Percentiles rank a stretch among this genome's conserved stretches.
Conservation (phyloP, 2,329 filamentous ascomycete species). For the Pseudocercospora macadamiae region DNA sequence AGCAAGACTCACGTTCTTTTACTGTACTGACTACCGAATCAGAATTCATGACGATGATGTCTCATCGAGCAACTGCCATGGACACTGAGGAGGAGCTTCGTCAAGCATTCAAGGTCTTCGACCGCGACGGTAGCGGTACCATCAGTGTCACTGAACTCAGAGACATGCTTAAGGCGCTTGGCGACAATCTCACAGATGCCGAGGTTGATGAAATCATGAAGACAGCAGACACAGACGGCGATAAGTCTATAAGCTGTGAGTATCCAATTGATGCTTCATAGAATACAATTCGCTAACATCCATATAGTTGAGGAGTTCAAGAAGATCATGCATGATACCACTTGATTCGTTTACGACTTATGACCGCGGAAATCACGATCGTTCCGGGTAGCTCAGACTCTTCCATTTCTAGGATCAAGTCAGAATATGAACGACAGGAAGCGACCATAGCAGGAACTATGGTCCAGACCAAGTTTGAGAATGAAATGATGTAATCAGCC, state of each 20-base stretch:
- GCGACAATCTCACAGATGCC: slow-evolving; percentile 21
- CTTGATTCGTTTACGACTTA: neutral
- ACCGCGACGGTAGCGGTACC: slow-evolving; percentile 21
- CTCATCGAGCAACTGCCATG: slow-evolving; percentile 11
- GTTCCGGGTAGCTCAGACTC: neutral
- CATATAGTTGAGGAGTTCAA: slow-evolving; percentile 22
- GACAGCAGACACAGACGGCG: slow-evolving; percentile 22
- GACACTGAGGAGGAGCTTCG: slow-evolving; percentile 23
- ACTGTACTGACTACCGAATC: neutral
- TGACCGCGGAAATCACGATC: neutral
- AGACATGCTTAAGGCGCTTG: slow-evolving; percentile 22
- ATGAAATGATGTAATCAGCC: neutral
- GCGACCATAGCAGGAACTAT: neutral
- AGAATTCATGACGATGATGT: slow-evolving; percentile 26
- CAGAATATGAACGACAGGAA: neutral
- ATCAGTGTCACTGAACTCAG: slow-evolving; percentile 22
- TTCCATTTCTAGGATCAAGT: neutral
- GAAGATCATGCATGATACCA: slow-evolving; percentile 22
- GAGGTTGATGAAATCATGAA: slow-evolving; percentile 25
- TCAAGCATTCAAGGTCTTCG: slow-evolving; percentile 23
- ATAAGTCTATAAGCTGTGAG: slow-evolving; percentile 23
- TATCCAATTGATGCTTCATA: too few species aligned
- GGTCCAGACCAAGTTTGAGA: neutral
- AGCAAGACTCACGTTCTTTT: neutral
- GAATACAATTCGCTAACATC: too few species aligned